Base-by-base conservation (phyloP, 495 filamentous ascomycete genomes). In the Usnea hakonensis region DNA sequence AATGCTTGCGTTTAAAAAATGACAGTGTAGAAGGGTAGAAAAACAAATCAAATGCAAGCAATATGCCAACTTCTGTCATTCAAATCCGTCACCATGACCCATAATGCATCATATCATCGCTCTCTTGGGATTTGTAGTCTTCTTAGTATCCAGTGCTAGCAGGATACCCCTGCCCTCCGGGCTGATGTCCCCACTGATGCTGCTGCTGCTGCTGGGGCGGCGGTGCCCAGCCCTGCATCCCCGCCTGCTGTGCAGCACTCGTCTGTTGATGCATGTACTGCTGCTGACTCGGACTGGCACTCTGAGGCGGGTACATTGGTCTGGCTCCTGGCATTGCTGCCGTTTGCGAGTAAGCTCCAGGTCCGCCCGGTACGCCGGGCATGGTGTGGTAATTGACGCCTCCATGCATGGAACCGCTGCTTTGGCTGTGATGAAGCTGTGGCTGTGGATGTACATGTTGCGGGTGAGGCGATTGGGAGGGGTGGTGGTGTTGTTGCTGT, bases 371-470 rank as follows among this genome's bases (percentile, higher is more conserved):
- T 71, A 87, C 77, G 41, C 79, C 77, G 52, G 81, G 83, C 79
- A 88, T 85, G 6, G 79, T 76, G 28, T 81, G 74, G 61, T 85
- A 86, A 59, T 80, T 79, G 71, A 85, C 75, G 62, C 73, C 78
- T 57, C 75, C 76, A 74, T 56, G 81, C 77, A 66, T 85, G 81
- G 70, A 87, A 81, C 70, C 87, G 85, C 44, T 83, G 77, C 72
- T 82, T 64, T 80, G 73, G 70, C 78, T 64, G 75, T 82, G 74
- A 55, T 80, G 79, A 67, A 84, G 76, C 57, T 78, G 76, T 60
- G 72, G 79, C 14, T 71, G 71, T 64, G 79, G 76, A 68, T 80
- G 79, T n/a, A 75, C 76, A 41, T 79, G 79, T 64, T 76, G 82
- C 9, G 68, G 64, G 64, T 61, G 66, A 26, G 64, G 60, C 13